Conservation (phyloP, 140 eudicot genomes). For the Stevia rebaudiana region DNA sequence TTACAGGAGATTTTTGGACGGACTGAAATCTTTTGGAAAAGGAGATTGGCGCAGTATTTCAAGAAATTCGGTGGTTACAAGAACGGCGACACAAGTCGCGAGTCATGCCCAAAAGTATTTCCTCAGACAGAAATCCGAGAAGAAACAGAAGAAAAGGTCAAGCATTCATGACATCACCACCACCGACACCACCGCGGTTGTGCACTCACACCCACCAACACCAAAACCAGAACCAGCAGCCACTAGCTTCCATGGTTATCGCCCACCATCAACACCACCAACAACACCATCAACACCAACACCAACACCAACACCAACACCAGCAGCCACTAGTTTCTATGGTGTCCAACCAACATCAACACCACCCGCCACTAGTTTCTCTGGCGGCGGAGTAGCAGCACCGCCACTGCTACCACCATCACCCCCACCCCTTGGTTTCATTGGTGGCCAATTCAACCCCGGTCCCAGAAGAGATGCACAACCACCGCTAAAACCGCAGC, state of each 20-base stretch:
- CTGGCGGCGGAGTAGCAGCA: neutral
- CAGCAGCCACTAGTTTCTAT: neutral
- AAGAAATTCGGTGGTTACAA: neutral
- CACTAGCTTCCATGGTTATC: too few species aligned
- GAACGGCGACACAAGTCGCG: neutral
- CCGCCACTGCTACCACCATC: neutral
- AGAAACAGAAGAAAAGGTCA: neutral
- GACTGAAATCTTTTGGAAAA: neutral
- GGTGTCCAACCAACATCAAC: too few species aligned
- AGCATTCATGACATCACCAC: conserved; percentile 11
- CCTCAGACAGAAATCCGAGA: neutral
- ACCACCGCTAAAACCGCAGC: neutral
- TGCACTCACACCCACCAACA: neutral
- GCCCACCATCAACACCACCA: neutral
- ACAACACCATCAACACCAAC: neutral
- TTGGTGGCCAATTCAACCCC: too few species aligned
- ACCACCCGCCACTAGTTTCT: neutral
- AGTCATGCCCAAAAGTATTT: conserved; percentile 10
- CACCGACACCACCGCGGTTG: neutral
- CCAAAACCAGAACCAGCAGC: neutral
- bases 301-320: neutral
- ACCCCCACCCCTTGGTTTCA: too few species aligned
- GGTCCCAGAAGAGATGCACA: neutral
- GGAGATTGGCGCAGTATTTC: conserved; percentile 9
- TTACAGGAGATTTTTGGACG: neutral